Evolutionary conservation across 495 filamentous ascomycete genomes (phyloP).

Genomic region (Daldinia concentrica): DNA sequence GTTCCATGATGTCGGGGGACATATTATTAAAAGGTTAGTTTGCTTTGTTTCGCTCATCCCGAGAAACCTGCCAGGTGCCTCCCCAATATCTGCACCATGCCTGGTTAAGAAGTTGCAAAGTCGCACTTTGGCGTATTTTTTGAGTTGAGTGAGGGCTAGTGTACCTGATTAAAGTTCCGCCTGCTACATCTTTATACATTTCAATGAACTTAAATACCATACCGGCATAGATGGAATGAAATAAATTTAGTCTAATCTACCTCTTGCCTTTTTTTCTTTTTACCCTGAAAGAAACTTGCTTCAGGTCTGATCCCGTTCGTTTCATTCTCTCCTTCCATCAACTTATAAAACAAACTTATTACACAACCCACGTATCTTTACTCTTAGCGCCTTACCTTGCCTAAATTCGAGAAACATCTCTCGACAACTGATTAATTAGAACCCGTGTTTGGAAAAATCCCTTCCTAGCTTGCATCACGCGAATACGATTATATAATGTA

Average conservation of each 20-base stretch:
- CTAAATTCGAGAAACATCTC: slow-evolving; percentile 34
- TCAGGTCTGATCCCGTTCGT: background rate
- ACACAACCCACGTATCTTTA: background rate
- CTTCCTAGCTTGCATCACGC: slow-evolving; percentile 31
- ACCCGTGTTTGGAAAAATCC: slow-evolving; percentile 24
- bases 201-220: background rate
- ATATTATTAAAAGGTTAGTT: slow-evolving; percentile 6
- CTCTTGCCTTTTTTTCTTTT: background rate
- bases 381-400: background rate
- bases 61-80: slow-evolving; percentile 1
- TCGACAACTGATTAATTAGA: slow-evolving; percentile 22
- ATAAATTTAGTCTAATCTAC: slow-evolving; percentile 1
- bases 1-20: slow-evolving; percentile 20
- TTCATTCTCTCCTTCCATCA: background rate
- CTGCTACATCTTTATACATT: background rate
- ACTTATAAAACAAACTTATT: background rate
- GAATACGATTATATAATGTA: slow-evolving; percentile 34
- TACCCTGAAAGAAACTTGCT: background rate
- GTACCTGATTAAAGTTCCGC: slow-evolving; percentile 24
- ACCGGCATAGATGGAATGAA: slow-evolving; percentile 3
- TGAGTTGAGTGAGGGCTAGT: slow-evolving; percentile 17
- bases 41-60: slow-evolving; percentile 9
- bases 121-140: slow-evolving; percentile 5
- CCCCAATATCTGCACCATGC: background rate
- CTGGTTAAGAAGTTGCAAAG: slow-evolving; percentile 5